Evolutionary conservation across 805 yeast genomes (phyloP), one percentile per base, ranked within the genome.

Genomic region (Candida ficus): DNA sequence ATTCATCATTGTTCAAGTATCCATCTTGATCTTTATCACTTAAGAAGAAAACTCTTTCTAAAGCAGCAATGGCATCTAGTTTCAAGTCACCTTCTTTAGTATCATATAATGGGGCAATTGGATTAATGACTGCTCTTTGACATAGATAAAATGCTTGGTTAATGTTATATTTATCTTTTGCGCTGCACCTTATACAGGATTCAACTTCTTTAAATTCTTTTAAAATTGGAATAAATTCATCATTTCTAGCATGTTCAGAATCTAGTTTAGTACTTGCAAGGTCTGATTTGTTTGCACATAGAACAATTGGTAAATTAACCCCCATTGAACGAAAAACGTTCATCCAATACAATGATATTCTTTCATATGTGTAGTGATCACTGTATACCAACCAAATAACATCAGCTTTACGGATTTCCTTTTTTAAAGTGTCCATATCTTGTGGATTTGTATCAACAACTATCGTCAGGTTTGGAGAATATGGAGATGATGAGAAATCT

Each of bases 1-100:
- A 73, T 56, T 93, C 98, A 1, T 68, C 66, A 50, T 77, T 88
- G 52, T 76, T 78, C 43, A 93, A 63, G 47, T 60, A 76, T 0
- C 95, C 96, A 58, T 91, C 96, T 59, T 90, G 97, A 55, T 93
- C 96, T 39, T 74, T 78, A 59, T 93, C 99, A 49, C 91, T 78
- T 2, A 93, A 66, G 51, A 86, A 78, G 56, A 93, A 93, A 1
- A 95, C 76, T 39, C 99, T 67, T 42, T 77, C 77, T 33, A 93
- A 64, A 0, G 98, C 98, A 2, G 73, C 68, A 0, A 77, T 66
- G 0, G 95, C 89, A 10, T 79, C 69, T 0, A 90, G 88, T 53
- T 90, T 91, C 51, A 93, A 65, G 35, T 69, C 75, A 1, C 93
- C 91, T 45, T 84, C 88, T 52, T 89, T 87, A n/a, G 95, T 80